phyloP scores from a whole-genome alignment of 192 early-diverging fungal species.

The Mortierella hygrophila region DNA sequence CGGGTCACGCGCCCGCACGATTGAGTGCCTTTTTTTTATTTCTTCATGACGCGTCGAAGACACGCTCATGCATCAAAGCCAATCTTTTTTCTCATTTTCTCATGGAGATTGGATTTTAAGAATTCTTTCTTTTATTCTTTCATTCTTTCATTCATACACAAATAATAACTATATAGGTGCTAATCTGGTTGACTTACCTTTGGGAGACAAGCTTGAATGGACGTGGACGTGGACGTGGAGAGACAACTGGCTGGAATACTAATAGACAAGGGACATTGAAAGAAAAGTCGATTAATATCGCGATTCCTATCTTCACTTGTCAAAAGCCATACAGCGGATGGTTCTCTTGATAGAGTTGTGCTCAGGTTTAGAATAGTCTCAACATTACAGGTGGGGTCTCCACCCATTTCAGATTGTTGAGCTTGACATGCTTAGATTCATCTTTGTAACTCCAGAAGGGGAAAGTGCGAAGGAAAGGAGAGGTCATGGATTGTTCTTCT shows the following conservation, averaged over 20 bases:
- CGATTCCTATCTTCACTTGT: background rate
- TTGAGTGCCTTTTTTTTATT: too few relatives aligned
- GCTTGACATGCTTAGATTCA: slow-evolving; percentile 59
- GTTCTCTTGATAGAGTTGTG: background rate
- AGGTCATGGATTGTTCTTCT: background rate
- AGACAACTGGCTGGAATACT: background rate
- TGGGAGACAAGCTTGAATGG: too few relatives aligned
- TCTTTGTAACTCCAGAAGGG: slow-evolving; percentile 21
- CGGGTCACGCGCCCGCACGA: too few relatives aligned
- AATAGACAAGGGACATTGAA: background rate
- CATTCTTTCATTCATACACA: too few relatives aligned
- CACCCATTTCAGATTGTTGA: slow-evolving; percentile 60
- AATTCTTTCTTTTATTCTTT: too few relatives aligned
- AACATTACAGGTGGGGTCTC: slow-evolving; percentile 58
- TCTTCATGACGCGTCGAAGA: too few relatives aligned
- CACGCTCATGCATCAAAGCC: too few relatives aligned
- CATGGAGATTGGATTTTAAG: too few relatives aligned
- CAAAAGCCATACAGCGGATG: background rate
- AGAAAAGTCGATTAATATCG: background rate
- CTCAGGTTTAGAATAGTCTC: slow-evolving; percentile 59
- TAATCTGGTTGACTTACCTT: too few relatives aligned
- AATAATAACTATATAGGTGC: too few relatives aligned
- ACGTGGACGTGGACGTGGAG: too few relatives aligned
- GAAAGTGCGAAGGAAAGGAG: background rate
- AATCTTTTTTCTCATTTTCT: too few relatives aligned